Percentiles rank a stretch among this genome's conserved stretches.
phyloP scores from a whole-genome alignment of 176 grass and related monocot species.

The sorghum (Sorghum bicolor) region Sorghum_bicolor_NCBIv3 NC_012871.2:2727001-2727500 shows the following conservation, averaged over 20 bases:
- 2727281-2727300: neutral
- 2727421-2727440: neutral
- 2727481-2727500: neutral
- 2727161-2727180: too few relatives aligned
- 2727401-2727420: neutral
- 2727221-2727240: too few relatives aligned
- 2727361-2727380: neutral
- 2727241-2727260: too few relatives aligned
- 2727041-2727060: too few relatives aligned
- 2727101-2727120: too few relatives aligned
- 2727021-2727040: neutral
- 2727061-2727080: too few relatives aligned
- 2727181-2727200: too few relatives aligned
- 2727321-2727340: slow-evolving; percentile 12
- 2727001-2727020: neutral
- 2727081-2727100: too few relatives aligned
- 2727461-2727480: neutral
- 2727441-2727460: neutral
- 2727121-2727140: too few relatives aligned
- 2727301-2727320: slow-evolving; percentile 8
- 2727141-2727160: too few relatives aligned
- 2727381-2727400: neutral
- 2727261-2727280: too few relatives aligned
- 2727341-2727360: slow-evolving; percentile 29
- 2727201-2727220: too few relatives aligned